phyloP scores from a whole-genome alignment of 2,329 filamentous ascomycete genomes.

The Alternaria burnsii region DNA sequence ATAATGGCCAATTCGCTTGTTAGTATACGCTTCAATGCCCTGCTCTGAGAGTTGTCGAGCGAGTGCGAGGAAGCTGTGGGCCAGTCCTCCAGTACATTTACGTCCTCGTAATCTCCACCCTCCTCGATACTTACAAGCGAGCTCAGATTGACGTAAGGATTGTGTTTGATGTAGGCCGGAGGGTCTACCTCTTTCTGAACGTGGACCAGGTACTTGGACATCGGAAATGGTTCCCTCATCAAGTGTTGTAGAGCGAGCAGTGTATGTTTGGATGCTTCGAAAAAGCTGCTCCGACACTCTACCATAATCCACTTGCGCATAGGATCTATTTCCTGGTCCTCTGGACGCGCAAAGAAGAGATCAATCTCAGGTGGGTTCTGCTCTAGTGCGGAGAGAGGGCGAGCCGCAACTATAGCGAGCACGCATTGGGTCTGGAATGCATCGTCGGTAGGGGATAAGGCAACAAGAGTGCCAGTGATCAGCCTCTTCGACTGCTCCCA shows the following conservation, averaged over 20 bases:
- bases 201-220: slow-evolving; percentile 69
- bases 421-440: slow-evolving; percentile 71
- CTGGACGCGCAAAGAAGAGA: slow-evolving; percentile 70
- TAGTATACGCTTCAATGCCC: slow-evolving; percentile 73
- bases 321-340: slow-evolving; percentile 74
- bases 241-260: slow-evolving; percentile 76
- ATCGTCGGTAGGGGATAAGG: slow-evolving; percentile 64
- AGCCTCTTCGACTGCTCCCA: slow-evolving; percentile 72
- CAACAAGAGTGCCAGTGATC: slow-evolving; percentile 63
- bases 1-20: slow-evolving; percentile 77
- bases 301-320: slow-evolving; percentile 78
- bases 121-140: slow-evolving; percentile 53
- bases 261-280: slow-evolving; percentile 77
- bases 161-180: slow-evolving; percentile 62
- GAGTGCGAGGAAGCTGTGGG: slow-evolving; percentile 56
- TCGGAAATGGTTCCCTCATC: slow-evolving; percentile 66
- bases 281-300: slow-evolving; percentile 77
- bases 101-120: slow-evolving; percentile 52
- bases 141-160: slow-evolving; percentile 62
- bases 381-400: slow-evolving; percentile 69
- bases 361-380: slow-evolving; percentile 76
- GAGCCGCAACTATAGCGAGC: slow-evolving; percentile 76
- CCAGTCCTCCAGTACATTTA: slow-evolving; percentile 66
- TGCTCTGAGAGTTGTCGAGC: slow-evolving; percentile 76
- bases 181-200: slow-evolving; percentile 57